Base-by-base conservation (phyloP, 2,329 filamentous ascomycete genomes). In the Fusarium poae region DNA sequence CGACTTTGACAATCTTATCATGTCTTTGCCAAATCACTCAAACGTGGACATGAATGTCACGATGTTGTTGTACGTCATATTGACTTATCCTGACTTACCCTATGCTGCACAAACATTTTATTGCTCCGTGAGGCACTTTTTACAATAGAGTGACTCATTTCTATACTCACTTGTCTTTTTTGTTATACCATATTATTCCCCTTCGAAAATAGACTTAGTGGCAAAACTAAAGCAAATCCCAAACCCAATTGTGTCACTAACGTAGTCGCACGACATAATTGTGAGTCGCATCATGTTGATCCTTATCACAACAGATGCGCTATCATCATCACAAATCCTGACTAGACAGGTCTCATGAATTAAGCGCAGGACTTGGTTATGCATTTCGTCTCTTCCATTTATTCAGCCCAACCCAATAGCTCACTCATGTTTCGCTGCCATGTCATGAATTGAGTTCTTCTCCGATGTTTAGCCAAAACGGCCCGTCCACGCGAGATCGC, bases 391-490 rank as follows among this genome's bases (percentile, higher is more conserved):
- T n/a, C n/a, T n/a, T n/a, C n/a, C n/a, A n/a, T n/a, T n/a, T n/a
- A n/a, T n/a, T n/a, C n/a, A n/a, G n/a, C n/a, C n/a, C n/a, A n/a
- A n/a, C n/a, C n/a, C n/a, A n/a, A n/a, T n/a, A n/a, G n/a, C n/a
- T 23, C 3, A 4, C 5, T 6, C 4, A 3, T 30, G 3, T 39
- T 13, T 8, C 23, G n/a, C n/a, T n/a, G n/a, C n/a, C 8, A 15
- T n/a, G 3, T 9, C 20, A 5, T 29, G 16, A 1, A 23, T 16
- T 9, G 8, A 29, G 10, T n/a, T 12, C 2, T 43, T 5, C 10
- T 13, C 62, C 64, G 64, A 12, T 2, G 16, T 63, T 67, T 58
- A 67, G 63, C 64, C 64, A 63, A 15, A 0, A 3, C 63, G 63
- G 64, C 30, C 64, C 64, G 63, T 20, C 18, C 1, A 51, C 23